Conservation (phyloP, 2,329 filamentous ascomycete genomes). For the Colletotrichum liriopes region DNA sequence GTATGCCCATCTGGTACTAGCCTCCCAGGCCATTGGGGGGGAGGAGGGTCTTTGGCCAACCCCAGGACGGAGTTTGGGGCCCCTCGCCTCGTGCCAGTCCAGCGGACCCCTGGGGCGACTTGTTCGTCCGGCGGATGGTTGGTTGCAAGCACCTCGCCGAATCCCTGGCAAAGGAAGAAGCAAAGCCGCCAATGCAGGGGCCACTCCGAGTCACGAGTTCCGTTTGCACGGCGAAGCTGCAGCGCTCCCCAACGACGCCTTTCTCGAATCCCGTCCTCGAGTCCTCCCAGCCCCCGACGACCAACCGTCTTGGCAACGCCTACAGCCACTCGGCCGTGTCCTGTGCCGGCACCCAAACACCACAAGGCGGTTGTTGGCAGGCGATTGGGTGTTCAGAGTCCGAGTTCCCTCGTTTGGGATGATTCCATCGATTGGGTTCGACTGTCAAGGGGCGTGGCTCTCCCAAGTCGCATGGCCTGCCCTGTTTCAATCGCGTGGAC, state of each 20-base stretch:
- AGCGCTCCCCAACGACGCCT: too few relatives aligned
- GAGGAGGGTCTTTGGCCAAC: neutral
- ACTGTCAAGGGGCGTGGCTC: neutral
- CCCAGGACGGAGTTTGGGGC: constrained; percentile 17
- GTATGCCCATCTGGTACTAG: constrained; percentile 28
- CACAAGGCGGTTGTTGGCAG: neutral
- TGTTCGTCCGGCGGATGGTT: constrained; percentile 27
- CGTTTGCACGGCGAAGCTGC: too few relatives aligned
- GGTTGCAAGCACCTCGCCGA: neutral
- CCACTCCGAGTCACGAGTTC: too few relatives aligned
- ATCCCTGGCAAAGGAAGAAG: neutral
- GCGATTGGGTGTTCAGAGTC: neutral
- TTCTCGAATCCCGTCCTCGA: neutral
- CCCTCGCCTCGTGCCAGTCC: neutral
- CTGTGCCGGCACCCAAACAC: neutral
- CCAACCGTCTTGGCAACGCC: neutral
- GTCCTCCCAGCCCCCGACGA: neutral
- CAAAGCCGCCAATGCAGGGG: neutral
- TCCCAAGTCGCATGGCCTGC: constrained; percentile 25
- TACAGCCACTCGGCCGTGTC: constrained; percentile 8
- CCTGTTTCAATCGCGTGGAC: constrained; percentile 40
- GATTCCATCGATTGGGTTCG: constrained; percentile 25
- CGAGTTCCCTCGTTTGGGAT: constrained; percentile 17
- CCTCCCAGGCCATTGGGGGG: neutral
- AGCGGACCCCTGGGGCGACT: constrained; percentile 19